These are phyloP conservation scores for Zymoseptoria pseudotritici DNA, from an alignment of 2,329 filamentous ascomycete species.

Conservation along the genomic window DNA sequence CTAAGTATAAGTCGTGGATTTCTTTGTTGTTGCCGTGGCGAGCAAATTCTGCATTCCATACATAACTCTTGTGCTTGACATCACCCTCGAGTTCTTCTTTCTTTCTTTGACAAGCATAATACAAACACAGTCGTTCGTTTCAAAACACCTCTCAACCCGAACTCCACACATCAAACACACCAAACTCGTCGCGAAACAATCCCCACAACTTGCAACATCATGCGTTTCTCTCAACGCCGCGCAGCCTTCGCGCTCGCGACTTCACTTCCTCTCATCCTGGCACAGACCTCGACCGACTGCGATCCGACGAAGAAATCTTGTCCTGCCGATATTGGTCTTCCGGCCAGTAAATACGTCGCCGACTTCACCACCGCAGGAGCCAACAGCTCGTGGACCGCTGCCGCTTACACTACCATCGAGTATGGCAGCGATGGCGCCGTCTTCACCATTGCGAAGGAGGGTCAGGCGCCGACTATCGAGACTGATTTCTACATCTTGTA, in stretches of 20 bases:
- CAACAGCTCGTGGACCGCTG: slow-evolving; percentile 53
- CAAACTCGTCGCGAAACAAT: not conserved
- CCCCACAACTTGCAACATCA: slow-evolving; percentile 12
- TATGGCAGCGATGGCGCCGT: slow-evolving; percentile 58
- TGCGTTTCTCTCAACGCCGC: slow-evolving; percentile 27
- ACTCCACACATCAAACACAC: not conserved
- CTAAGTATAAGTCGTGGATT: not conserved
- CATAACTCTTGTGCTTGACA: not conserved
- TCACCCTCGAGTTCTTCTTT: not conserved
- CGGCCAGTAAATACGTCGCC: slow-evolving; percentile 45
- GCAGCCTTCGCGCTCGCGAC: slow-evolving; percentile 30
- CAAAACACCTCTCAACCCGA: not conserved
- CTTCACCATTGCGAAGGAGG: slow-evolving; percentile 63
- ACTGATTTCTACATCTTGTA: slow-evolving; percentile 73
- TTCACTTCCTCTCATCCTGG: slow-evolving; percentile 46
- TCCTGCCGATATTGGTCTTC: slow-evolving; percentile 63
- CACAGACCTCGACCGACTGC: slow-evolving; percentile 72
- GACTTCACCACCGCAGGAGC: slow-evolving; percentile 49
- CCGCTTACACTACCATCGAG: slow-evolving; percentile 56
- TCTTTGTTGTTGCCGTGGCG: not conserved
- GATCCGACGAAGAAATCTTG: slow-evolving; percentile 68
- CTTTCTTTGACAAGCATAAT: not conserved
- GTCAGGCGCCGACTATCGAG: slow-evolving; percentile 55
- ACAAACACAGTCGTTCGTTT: not conserved
- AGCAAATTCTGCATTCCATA: not conserved